These are phyloP conservation scores for Aspergillus floridensis DNA, from an alignment of 2,329 filamentous ascomycete genomes.

Conservation along the genomic window DNA sequence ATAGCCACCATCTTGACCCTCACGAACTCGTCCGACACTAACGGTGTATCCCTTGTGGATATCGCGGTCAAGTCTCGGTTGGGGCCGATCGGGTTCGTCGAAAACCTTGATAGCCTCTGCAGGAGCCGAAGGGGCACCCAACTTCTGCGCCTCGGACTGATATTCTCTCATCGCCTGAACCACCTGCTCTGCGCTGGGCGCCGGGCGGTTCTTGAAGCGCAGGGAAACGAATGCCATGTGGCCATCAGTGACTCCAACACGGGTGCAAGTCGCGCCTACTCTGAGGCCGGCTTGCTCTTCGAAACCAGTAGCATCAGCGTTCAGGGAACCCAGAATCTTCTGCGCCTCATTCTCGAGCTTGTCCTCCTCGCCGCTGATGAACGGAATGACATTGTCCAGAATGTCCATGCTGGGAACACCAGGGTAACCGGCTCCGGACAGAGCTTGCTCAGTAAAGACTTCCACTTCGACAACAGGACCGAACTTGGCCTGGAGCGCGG, in stretches of 20 bases:
- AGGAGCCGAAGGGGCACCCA: conserved; percentile 87
- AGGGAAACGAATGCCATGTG: conserved; percentile 94
- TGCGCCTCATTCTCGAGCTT: conserved; percentile 93
- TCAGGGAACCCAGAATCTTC: conserved; percentile 83
- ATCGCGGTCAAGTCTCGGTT: conserved; percentile 86
- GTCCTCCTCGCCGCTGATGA: conserved; percentile 89
- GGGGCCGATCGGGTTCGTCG: conserved; percentile 84
- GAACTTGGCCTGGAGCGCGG: conserved; percentile 81
- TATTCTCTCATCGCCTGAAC: conserved; percentile 78
- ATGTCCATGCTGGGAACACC: conserved; percentile 86
- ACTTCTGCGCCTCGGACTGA: conserved; percentile 72
- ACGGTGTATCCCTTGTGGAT: conserved; percentile 84
- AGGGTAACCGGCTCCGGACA: conserved; percentile 76
- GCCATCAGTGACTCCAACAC: conserved; percentile 91
- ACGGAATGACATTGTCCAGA: conserved; percentile 92
- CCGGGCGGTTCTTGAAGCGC: conserved; percentile 71
- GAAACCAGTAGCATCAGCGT: conserved; percentile 69
- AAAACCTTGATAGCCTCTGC: conserved; percentile 78
- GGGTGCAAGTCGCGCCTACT: conserved; percentile 85
- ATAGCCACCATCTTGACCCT: conserved; percentile 75
- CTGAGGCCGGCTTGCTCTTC: conserved; percentile 70
- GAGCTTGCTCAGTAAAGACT: conserved; percentile 91
- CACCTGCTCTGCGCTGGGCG: conserved; percentile 72
- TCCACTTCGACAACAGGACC: conserved; percentile 73
- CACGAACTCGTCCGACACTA: conserved; percentile 80